Evolutionary conservation across 2,329 filamentous ascomycete species (phyloP).

Genomic region (Aspergillus awamori): DNA sequence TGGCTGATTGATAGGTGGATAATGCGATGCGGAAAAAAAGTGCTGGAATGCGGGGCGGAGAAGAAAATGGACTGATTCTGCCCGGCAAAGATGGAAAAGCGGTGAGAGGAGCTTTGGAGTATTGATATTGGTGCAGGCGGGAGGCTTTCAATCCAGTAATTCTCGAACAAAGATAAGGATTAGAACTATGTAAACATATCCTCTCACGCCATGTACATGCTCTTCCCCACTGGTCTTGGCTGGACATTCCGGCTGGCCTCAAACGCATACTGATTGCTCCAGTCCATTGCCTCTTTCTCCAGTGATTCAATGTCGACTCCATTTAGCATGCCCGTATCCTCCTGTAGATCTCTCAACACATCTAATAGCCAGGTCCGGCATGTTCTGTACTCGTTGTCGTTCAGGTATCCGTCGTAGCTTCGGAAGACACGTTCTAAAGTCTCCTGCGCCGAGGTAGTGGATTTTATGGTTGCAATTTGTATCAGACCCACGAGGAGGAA

Average conservation of each 20-base stretch:
- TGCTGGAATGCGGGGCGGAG: constrained; percentile 16
- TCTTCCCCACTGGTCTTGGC: constrained; percentile 20
- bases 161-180: not conserved
- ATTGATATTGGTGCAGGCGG: not conserved
- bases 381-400: constrained; percentile 15
- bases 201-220: not conserved
- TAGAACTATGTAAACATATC: not conserved
- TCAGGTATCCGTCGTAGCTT: constrained; percentile 23
- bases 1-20: not conserved
- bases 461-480: constrained; percentile 24
- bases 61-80: not conserved
- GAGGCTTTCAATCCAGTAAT: not conserved
- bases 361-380: constrained; percentile 27
- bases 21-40: constrained; percentile 8
- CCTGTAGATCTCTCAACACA: constrained; percentile 20
- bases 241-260: constrained; percentile 21
- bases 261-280: constrained; percentile 24
- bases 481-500: constrained; percentile 29
- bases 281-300: constrained; percentile 26
- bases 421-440: constrained; percentile 25
- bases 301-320: constrained; percentile 16
- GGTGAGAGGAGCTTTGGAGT: not conserved
- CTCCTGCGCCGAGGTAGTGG: not conserved
- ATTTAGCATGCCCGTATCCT: not conserved
- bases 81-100: not conserved